A percentile compares a stretch with the other conserved stretches of the same genome.
Evolutionary conservation across 106 monocot species (phyloP).

Genomic region (Gastrodia elata): DNA sequence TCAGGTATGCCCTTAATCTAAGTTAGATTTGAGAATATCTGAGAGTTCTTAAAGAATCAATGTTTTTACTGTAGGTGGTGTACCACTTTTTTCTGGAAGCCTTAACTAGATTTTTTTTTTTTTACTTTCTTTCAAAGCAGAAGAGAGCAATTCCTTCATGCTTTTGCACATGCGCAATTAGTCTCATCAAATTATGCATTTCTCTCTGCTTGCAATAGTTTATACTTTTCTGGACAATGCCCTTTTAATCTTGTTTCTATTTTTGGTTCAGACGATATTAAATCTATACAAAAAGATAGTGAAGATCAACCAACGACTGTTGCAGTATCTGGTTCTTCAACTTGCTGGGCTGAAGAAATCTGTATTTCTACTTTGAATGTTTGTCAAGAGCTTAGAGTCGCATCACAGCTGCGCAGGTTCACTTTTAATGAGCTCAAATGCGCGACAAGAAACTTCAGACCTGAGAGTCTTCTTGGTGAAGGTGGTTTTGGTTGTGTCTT

Average conservation of each 20-base stretch:
- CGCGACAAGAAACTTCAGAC: constrained; percentile 43
- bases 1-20: too few relatives aligned
- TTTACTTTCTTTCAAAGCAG: constrained; percentile 1
- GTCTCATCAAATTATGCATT: background rate
- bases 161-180: background rate
- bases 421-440: constrained; percentile 35
- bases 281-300: constrained; percentile 15
- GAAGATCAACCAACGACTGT: constrained; percentile 12
- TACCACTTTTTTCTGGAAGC: background rate
- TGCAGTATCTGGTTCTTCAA: constrained; percentile 20
- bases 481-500: constrained; percentile 45
- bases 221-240: background rate
- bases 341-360: constrained; percentile 23
- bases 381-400: constrained; percentile 20
- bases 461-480: constrained; percentile 44
- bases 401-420: constrained; percentile 28
- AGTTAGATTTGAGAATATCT: background rate
- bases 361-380: constrained; percentile 20
- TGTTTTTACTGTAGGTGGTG: background rate
- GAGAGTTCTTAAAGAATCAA: background rate
- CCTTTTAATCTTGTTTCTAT: background rate
- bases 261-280: constrained; percentile 15
- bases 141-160: background rate
- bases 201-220: background rate
- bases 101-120: background rate